These are phyloP conservation scores for Ulota crispa DNA, from an alignment of 225 moss, liverwort and hornwort species.

Conservation along the genomic window DNA sequence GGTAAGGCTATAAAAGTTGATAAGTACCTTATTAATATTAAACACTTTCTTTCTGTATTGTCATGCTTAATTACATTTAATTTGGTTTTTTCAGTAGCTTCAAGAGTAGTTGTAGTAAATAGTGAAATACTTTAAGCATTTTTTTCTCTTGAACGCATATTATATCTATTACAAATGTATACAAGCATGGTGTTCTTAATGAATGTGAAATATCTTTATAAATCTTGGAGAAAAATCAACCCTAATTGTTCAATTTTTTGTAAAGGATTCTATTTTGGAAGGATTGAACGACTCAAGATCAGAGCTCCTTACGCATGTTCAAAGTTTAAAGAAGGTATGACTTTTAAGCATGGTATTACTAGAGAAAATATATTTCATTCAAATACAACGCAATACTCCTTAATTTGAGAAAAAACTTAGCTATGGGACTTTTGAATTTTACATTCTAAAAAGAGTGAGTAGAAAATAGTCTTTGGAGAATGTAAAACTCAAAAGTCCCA, in stretches of 20 bases:
- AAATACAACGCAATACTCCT: not conserved
- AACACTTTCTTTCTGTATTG: not conserved
- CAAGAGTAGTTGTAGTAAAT: not conserved
- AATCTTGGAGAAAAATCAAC: accelerated
- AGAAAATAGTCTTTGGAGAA: no score
- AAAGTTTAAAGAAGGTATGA: conserved; percentile 63
- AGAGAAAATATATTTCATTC: no score
- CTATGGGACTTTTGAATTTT: no score
- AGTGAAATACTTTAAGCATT: no score
- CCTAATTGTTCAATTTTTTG: accelerated
- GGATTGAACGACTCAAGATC: conserved; percentile 62
- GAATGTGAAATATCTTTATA: not conserved
- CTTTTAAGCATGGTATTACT: not conserved
- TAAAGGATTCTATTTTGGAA: conserved; percentile 33
- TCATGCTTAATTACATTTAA: not conserved
- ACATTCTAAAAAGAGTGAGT: no score
- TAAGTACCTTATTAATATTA: accelerated
- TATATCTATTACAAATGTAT: not conserved
- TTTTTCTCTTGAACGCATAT: not conserved
- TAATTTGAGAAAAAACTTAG: no score
- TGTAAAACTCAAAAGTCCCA: no score
- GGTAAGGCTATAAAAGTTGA: not conserved
- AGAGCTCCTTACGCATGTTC: conserved; percentile 55
- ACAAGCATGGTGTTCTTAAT: not conserved
- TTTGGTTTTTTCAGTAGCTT: not conserved